These are phyloP conservation scores for Pichia sorboxylosa DNA, from an alignment of 1,139 yeast species.

Conservation along the genomic window DNA sequence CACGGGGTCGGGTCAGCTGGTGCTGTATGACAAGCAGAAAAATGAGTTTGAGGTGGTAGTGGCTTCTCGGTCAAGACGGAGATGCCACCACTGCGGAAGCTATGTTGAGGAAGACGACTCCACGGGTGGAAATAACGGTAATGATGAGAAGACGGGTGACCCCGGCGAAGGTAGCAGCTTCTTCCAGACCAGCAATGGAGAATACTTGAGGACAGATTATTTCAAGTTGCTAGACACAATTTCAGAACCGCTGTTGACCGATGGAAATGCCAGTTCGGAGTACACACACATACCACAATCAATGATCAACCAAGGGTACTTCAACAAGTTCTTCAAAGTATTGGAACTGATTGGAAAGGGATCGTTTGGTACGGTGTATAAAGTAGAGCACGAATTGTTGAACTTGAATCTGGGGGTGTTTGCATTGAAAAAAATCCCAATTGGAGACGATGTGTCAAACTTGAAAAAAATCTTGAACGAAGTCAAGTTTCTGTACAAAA, in stretches of 20 bases:
- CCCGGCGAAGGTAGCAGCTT: too few species aligned
- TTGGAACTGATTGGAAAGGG: slow-evolving; percentile 57
- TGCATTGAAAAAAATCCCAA: slow-evolving; percentile 75
- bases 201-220: too few species aligned
- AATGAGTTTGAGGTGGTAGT: too few species aligned
- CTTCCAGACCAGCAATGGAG: too few species aligned
- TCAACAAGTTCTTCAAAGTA: slow-evolving; percentile 51
- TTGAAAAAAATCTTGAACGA: slow-evolving; percentile 64
- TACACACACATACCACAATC: too few species aligned
- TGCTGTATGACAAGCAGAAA: too few species aligned
- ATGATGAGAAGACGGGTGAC: too few species aligned
- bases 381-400: slow-evolving; percentile 70
- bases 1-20: too few species aligned
- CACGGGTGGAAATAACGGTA: too few species aligned
- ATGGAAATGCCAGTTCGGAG: slow-evolving; percentile 4
- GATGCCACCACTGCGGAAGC: too few species aligned
- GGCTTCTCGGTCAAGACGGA: too few species aligned
- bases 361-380: slow-evolving; percentile 71
- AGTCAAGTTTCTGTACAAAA: slow-evolving; percentile 50
- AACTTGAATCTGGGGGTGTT: slow-evolving; percentile 63
- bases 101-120: too few species aligned
- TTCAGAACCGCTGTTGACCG: slow-evolving; percentile 12
- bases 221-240: slow-evolving; percentile 11
- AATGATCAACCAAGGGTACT: slow-evolving; percentile 64
- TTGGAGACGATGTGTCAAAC: slow-evolving; percentile 63